Evolutionary conservation across 345 rosid genomes (phyloP).

Genomic region (Mallotus nudiflorus): DNA sequence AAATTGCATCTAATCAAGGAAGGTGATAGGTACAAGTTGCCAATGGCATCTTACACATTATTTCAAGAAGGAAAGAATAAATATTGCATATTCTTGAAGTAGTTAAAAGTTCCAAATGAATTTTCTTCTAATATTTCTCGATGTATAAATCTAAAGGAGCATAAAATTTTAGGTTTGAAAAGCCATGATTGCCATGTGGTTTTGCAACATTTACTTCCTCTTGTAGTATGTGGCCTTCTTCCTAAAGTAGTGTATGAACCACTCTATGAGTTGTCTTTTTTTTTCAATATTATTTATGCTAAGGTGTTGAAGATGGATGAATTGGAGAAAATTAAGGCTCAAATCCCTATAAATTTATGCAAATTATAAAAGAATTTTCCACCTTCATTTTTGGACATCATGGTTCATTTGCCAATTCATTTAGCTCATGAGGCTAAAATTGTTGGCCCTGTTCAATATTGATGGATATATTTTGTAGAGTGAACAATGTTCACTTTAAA

Average conservation of each 20-base stretch:
- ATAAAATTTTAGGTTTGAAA: not conserved
- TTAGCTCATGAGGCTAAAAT: constrained; percentile 12
- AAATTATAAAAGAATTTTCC: constrained; percentile 23
- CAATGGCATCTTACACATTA: not conserved
- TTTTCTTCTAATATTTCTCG: constrained; percentile 4
- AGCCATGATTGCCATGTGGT: constrained; percentile 14
- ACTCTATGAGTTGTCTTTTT: not conserved
- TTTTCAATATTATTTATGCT: not conserved
- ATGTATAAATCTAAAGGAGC: not conserved
- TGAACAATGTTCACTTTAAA: not conserved
- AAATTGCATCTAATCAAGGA: not conserved
- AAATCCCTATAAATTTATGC: constrained; percentile 7
- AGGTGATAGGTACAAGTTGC: not conserved
- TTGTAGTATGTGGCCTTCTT: not conserved
- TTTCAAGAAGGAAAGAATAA: not conserved
- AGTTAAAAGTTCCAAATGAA: not conserved
- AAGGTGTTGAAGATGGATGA: not conserved
- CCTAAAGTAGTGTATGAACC: not conserved
- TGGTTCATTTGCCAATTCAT: constrained; percentile 18
- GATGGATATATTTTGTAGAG: not conserved
- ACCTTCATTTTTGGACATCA: constrained; percentile 3
- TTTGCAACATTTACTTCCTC: constrained; percentile 5
- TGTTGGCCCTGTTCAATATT: not conserved
- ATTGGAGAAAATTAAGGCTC: not conserved
- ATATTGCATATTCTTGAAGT: not conserved